Percentiles rank a stretch among this genome's conserved stretches.
phyloP scores from a whole-genome alignment of 2,329 filamentous ascomycete species.

The Scedosporium minutisporum region DNA sequence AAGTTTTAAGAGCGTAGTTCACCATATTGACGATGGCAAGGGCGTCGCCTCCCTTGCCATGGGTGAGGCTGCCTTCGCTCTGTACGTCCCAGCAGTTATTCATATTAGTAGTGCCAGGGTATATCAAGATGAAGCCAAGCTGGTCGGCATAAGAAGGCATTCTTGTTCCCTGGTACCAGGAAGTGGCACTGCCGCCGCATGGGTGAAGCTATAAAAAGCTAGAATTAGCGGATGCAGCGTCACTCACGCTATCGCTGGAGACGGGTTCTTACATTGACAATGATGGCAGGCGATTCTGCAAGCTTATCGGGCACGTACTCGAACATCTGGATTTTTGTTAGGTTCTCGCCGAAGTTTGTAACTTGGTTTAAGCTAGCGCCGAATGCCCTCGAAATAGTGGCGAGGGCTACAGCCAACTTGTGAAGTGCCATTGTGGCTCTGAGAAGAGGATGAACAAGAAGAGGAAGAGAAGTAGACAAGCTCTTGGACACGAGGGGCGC shows the following conservation, averaged over 20 bases:
- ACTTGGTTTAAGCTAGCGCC: constrained; percentile 24
- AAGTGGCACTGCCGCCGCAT: constrained; percentile 38
- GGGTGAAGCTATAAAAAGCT: not conserved
- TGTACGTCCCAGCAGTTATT: constrained; percentile 50
- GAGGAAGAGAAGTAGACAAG: no score
- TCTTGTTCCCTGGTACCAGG: constrained; percentile 35
- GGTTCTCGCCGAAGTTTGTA: constrained; percentile 27
- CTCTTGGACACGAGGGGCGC: no score
- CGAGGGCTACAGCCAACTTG: not conserved
- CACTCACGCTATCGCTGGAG: no score
- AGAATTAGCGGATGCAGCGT: no score
- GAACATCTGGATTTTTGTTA: constrained; percentile 15
- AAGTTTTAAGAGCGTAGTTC: constrained; percentile 38
- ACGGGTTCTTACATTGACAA: constrained; percentile 22
- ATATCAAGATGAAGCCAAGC: constrained; percentile 39
- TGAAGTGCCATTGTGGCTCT: not conserved
- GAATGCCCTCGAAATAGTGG: not conserved
- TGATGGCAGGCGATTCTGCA: constrained; percentile 30
- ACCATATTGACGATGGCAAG: constrained; percentile 51
- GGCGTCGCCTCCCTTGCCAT: constrained; percentile 46
- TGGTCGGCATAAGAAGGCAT: constrained; percentile 33
- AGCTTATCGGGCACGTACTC: constrained; percentile 24
- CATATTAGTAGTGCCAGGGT: constrained; percentile 39
- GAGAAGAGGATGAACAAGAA: no score
- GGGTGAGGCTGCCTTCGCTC: constrained; percentile 37